phyloP scores from a whole-genome alignment of 2,329 filamentous ascomycete species.

The Mariannaea sp. region DNA sequence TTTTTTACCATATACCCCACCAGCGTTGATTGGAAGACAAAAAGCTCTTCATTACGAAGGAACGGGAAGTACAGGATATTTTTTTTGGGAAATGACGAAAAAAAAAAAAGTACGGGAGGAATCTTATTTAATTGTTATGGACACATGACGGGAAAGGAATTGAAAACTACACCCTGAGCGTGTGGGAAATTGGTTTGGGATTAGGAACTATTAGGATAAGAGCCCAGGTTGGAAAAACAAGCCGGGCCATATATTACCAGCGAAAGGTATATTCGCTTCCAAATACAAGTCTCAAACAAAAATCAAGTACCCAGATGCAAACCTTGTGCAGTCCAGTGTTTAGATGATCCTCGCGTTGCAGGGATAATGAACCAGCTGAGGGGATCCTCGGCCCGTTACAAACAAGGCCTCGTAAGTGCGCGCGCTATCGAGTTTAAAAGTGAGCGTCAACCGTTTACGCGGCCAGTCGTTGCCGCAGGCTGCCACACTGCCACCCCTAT shows the following conservation, averaged over 20 bases:
- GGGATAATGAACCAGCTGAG: constrained; percentile 8
- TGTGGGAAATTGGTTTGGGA: constrained; percentile 1
- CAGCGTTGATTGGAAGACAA: constrained; percentile 36
- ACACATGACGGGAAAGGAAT: constrained; percentile 18
- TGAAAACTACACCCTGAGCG: not conserved
- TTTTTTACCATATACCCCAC: constrained; percentile 38
- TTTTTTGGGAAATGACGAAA: constrained; percentile 23
- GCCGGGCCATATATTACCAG: not conserved
- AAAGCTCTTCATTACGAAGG: constrained; percentile 33
- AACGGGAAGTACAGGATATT: constrained; percentile 35
- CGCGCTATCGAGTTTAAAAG: not conserved
- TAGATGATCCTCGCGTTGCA: constrained; percentile 21
- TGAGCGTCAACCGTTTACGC: not conserved
- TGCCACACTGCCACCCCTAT: not conserved
- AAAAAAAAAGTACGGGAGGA: constrained; percentile 24
- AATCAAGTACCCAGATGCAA: constrained; percentile 3
- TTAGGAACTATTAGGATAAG: too few species aligned
- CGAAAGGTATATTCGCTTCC: constrained; percentile 15
- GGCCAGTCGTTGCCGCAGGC: not conserved
- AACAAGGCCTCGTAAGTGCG: not conserved
- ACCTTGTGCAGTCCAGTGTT: constrained; percentile 1
- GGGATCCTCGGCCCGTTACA: not conserved
- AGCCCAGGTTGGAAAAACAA: not conserved
- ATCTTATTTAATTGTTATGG: constrained; percentile 15
- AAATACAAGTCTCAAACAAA: constrained; percentile 7